Evolutionary conservation across 805 yeast species (phyloP).

Genomic region (Candida xyloterini): DNA sequence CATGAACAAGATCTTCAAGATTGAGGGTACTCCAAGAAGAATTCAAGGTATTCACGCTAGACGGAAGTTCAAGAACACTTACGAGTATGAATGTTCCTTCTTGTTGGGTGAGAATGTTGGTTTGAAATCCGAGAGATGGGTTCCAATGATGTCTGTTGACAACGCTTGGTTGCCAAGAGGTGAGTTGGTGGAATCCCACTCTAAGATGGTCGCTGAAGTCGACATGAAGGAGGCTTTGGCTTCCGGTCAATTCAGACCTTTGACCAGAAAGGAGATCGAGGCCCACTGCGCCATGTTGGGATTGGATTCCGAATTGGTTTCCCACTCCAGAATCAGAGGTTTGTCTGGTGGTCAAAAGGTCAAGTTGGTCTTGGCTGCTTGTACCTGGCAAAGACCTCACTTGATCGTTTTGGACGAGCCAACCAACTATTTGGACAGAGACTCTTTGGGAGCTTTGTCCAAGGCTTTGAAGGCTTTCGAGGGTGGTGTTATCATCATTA

Average conservation of each 20-base stretch:
- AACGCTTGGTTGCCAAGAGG: slow-evolving; percentile 99
- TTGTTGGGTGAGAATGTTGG: slow-evolving; percentile 97
- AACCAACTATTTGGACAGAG: slow-evolving; percentile 98
- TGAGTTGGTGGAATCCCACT: slow-evolving; percentile 93
- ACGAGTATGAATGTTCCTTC: slow-evolving; percentile 99
- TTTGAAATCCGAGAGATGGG: slow-evolving; percentile 99
- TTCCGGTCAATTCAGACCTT: slow-evolving; percentile 99
- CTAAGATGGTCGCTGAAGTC: slow-evolving; percentile 99
- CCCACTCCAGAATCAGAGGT: slow-evolving; percentile 99
- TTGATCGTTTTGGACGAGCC: slow-evolving; percentile 99
- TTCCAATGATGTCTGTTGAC: slow-evolving; percentile 99
- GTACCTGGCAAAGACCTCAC: slow-evolving; percentile 99
- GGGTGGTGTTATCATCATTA: slow-evolving; percentile 99
- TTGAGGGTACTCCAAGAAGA: slow-evolving; percentile 98
- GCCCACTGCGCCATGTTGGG: slow-evolving; percentile 98
- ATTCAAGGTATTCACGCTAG: slow-evolving; percentile 90
- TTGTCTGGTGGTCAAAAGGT: slow-evolving; percentile 99
- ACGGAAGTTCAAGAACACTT: slow-evolving; percentile 99
- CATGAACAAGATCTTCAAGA: slow-evolving; percentile 99
- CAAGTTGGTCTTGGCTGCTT: slow-evolving; percentile 98
- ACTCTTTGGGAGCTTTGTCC: slow-evolving; percentile 98
- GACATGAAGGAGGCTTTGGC: slow-evolving; percentile 99
- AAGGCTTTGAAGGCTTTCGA: slow-evolving; percentile 98
- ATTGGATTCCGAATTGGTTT: slow-evolving; percentile 97
- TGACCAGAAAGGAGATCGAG: slow-evolving; percentile 99